Evolutionary conservation across 345 rosid species (phyloP).

Genomic region (Salix brachista): DNA sequence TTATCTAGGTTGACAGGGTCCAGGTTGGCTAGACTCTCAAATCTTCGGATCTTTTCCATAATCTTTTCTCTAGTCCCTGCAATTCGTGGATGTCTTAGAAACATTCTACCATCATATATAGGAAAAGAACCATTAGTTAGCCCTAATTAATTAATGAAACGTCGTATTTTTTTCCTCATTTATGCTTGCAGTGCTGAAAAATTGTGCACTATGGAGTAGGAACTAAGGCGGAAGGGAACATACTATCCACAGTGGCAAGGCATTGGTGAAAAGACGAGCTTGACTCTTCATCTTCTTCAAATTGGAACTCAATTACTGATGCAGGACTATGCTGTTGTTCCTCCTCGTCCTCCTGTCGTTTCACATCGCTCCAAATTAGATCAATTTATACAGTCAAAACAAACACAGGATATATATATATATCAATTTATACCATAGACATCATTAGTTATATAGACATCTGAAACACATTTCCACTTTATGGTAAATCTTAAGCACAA

Average conservation of each 20-base stretch:
- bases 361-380: conserved; percentile 8
- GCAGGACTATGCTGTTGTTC: conserved; percentile 46
- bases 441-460: not conserved
- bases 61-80: conserved; percentile 40
- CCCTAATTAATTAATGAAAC: not conserved
- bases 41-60: conserved; percentile 31
- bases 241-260: conserved; percentile 41
- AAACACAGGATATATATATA: not conserved
- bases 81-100: not conserved
- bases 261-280: conserved; percentile 36
- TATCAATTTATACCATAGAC: not conserved
- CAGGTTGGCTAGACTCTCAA: conserved; percentile 32
- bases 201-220: not conserved
- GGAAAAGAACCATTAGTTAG: not conserved
- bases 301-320: conserved; percentile 43
- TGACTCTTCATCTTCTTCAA: conserved; percentile 37
- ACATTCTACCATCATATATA: not conserved
- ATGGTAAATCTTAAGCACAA: not conserved
- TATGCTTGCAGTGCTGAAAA: not conserved
- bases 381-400: not conserved
- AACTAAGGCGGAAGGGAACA: conserved; percentile 1
- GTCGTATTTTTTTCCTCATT: not conserved
- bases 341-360: conserved; percentile 41
- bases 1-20: conserved; percentile 30
- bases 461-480: not conserved